These are phyloP conservation scores for Aspergillus funiculosus DNA, from an alignment of 495 filamentous ascomycete genomes.

Conservation along the genomic window DNA sequence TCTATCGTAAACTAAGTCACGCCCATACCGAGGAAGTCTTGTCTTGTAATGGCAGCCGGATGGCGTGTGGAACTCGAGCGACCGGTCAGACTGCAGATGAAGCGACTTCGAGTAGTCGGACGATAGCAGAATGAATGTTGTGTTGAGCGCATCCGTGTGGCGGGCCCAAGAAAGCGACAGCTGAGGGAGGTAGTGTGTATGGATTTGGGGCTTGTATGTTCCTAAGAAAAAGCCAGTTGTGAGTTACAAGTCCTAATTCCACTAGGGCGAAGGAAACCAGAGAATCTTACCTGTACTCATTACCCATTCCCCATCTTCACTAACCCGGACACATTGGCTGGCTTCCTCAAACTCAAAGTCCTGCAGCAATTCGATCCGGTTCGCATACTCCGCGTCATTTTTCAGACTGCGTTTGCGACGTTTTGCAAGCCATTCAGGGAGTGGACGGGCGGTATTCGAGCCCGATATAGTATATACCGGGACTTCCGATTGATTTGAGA, in stretches of 20 bases:
- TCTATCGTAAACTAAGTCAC: slow-evolving; percentile 80
- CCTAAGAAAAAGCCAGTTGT: slow-evolving; percentile 36
- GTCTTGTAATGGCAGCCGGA: slow-evolving; percentile 81
- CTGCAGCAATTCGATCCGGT: slow-evolving; percentile 89
- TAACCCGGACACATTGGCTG: slow-evolving; percentile 83
- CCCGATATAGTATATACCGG: slow-evolving; percentile 97
- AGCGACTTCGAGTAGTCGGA: slow-evolving; percentile 92
- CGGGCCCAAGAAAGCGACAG: slow-evolving; percentile 87
- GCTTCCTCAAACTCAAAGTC: slow-evolving; percentile 99
- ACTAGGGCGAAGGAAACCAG: neutral
- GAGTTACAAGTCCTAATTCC: slow-evolving; percentile 9
- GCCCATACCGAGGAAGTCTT: slow-evolving; percentile 83
- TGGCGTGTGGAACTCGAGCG: slow-evolving; percentile 90
- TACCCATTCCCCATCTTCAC: slow-evolving; percentile 96
- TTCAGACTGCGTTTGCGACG: slow-evolving; percentile 91
- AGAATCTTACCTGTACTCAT: slow-evolving; percentile 73
- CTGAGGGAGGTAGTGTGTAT: slow-evolving; percentile 89
- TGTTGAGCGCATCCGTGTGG: slow-evolving; percentile 90
- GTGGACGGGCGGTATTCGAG: slow-evolving; percentile 77
- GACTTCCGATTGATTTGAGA: slow-evolving; percentile 79
- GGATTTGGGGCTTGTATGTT: slow-evolving; percentile 94
- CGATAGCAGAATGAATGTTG: slow-evolving; percentile 87
- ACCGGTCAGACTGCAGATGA: slow-evolving; percentile 87
- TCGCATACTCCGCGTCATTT: slow-evolving; percentile 85
- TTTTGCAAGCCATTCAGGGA: slow-evolving; percentile 92